phyloP scores from a whole-genome alignment of 257 asterid genomes.

The Sherardia arvensis region DNA sequence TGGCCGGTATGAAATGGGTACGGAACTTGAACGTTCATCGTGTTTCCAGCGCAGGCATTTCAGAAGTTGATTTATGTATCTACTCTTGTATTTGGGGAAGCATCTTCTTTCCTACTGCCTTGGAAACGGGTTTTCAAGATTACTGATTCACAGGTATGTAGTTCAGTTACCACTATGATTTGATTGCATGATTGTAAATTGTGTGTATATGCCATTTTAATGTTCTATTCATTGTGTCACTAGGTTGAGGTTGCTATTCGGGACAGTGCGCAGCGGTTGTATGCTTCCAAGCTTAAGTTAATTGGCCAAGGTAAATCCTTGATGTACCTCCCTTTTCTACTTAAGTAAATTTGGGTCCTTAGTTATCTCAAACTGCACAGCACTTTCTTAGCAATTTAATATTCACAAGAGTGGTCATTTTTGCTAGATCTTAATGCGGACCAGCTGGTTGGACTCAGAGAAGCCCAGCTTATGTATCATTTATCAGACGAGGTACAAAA shows the following conservation, averaged over 20 bases:
- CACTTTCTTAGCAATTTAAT: conserved; percentile 2
- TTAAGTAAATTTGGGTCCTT: not conserved
- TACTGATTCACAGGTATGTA: conserved; percentile 83
- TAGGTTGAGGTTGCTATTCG: conserved; percentile 95
- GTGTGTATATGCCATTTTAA: not conserved
- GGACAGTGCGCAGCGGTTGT: conserved; percentile 85
- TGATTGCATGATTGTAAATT: not conserved
- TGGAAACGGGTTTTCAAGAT: conserved; percentile 98
- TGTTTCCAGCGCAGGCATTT: conserved; percentile 91
- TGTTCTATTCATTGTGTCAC: conserved; percentile 16
- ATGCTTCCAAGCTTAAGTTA: conserved; percentile 55
- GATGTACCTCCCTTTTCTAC: not conserved
- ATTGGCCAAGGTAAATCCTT: conserved; percentile 55
- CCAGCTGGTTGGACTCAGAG: conserved; percentile 75
- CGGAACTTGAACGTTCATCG: conserved; percentile 48
- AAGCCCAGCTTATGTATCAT: conserved; percentile 71
- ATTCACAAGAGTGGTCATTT: conserved; percentile 20
- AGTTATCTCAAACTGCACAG: not conserved
- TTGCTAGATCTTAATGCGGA: conserved; percentile 56
- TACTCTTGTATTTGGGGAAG: conserved; percentile 88
- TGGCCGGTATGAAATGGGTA: conserved; percentile 8
- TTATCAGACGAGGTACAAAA: conserved; percentile 72
- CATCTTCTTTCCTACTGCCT: conserved; percentile 90
- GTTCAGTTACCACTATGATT: conserved; percentile 2
- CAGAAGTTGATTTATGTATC: conserved; percentile 95